Base-by-base conservation (phyloP, 1,284 basidiomycete species). In the Omphalotus olearius region DNA sequence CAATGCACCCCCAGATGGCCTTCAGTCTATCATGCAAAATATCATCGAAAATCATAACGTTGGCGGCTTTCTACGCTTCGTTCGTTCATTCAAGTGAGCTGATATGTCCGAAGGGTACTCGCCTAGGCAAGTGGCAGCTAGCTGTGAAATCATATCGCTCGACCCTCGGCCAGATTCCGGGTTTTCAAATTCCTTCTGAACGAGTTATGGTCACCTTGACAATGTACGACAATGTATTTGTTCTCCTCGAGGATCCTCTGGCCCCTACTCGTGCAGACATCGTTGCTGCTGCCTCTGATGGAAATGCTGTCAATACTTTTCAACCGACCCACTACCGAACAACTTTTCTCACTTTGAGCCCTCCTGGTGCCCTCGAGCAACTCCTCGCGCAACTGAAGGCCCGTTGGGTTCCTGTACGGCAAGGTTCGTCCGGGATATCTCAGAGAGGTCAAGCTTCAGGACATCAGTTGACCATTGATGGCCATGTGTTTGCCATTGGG, bases 151-250 rank as follows among this genome's bases (percentile, higher is more conserved):
- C 85, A 2, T 90, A 83, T 63, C 80, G 88, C 26, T 89, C 87
- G 1, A 80, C 76, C 13, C 68, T 88, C 4, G 71, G 74, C 16
- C 73, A 78, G 48, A 71, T 76, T 45, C 75, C 77, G 13, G 76
- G 76, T 16, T 61, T 76, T 45, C 70, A 77, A 40, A 60, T 78
- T 28, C 69, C 70, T n/a, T 69, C 76, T 9, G 86, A 88, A 60
- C 76, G 87, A 26, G 76, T 76, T 1, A 87, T 90, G 79, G 83
- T 76, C 59, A 71, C 84, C 23, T 70, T 90, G 18, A 85, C 85
- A 4, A 85, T 89, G 83, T 79, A 82, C 54, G 81, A 88, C 37
- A 83, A 85, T 57, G 84, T 85, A 23, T 91, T 88, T 62, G 85
- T 88, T 25, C 73, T 83, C 3, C 66, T 90, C 20, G 88, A 90